Percentiles rank a stretch among this genome's conserved stretches.
Evolutionary conservation across 2,329 filamentous ascomycete species (phyloP).

Genomic region (Colletotrichum scovillei): DNA sequence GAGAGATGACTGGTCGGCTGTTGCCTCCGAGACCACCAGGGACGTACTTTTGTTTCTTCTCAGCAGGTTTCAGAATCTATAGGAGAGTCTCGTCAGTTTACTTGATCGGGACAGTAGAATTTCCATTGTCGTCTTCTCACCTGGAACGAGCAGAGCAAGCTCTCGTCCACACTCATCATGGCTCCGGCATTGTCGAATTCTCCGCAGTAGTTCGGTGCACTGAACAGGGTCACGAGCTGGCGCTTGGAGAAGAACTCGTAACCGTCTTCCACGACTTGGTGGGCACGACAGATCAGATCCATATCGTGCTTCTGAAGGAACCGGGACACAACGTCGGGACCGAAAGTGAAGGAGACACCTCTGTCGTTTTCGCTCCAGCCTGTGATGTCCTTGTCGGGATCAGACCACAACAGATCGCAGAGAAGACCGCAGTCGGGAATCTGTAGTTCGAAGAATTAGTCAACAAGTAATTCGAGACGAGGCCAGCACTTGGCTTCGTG

Average conservation of each 20-base stretch:
- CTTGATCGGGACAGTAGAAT: not conserved
- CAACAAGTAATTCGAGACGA: not conserved
- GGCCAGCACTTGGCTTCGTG: conserved; percentile 13
- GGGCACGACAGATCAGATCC: conserved; percentile 98
- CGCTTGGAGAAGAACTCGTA: conserved; percentile 99
- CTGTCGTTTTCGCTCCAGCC: conserved; percentile 99
- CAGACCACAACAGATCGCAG: conserved; percentile 98
- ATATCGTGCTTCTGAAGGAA: conserved; percentile 99
- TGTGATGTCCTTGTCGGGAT: conserved; percentile 98
- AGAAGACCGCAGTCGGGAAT: conserved; percentile 98
- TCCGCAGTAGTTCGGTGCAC: conserved; percentile 98
- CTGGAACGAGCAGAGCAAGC: conserved; percentile 98
- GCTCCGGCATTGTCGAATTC: conserved; percentile 99
- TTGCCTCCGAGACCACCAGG: conserved; percentile 77
- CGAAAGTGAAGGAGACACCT: conserved; percentile 98
- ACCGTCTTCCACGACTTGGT: conserved; percentile 98
- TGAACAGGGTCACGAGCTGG: conserved; percentile 96
- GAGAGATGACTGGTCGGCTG: conserved; percentile 74
- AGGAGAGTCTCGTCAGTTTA: conserved; percentile 27
- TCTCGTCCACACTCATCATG: conserved; percentile 99
- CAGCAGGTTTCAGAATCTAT: conserved; percentile 97
- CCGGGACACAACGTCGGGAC: conserved; percentile 94
- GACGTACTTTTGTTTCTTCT: conserved; percentile 99
- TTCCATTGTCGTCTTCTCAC: conserved; percentile 56
- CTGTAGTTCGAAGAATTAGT: conserved; percentile 58